Evolutionary conservation across 805 yeast genomes (phyloP).

Genomic region (Clavispora santaluciae): DNA sequence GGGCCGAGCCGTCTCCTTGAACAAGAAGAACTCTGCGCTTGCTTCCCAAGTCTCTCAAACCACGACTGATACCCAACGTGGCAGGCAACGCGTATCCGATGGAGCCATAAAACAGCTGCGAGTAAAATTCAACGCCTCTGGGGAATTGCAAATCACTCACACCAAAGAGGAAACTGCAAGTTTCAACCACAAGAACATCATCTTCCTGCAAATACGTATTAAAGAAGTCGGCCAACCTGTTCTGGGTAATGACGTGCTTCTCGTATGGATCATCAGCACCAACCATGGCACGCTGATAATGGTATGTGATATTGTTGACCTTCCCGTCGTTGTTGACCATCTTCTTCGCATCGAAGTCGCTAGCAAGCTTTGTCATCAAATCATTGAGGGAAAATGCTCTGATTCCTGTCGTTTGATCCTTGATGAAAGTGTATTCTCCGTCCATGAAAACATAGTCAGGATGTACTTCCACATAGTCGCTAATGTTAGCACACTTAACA

Average conservation of each 20-base stretch:
- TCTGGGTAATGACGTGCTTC: constrained; percentile 22
- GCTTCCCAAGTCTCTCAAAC: constrained; percentile 50
- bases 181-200: constrained; percentile 75
- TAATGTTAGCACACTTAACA: constrained; percentile 17
- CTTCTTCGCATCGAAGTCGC: constrained; percentile 13
- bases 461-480: constrained; percentile 31
- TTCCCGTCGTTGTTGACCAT: constrained; percentile 7
- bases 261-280: constrained; percentile 4
- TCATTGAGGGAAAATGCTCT: constrained; percentile 27
- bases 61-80: constrained; percentile 76
- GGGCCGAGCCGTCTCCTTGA: constrained; percentile 94
- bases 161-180: constrained; percentile 80
- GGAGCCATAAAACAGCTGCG: constrained; percentile 76
- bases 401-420: constrained; percentile 17
- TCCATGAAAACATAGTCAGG: constrained; percentile 40
- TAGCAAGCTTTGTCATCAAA: constrained; percentile 28
- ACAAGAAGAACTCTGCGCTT: constrained; percentile 60
- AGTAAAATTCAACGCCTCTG: constrained; percentile 42
- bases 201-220: constrained; percentile 45
- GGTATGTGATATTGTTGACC: constrained; percentile 15
- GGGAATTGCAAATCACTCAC: constrained; percentile 65
- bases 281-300: constrained; percentile 9
- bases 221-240: constrained; percentile 30
- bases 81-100: constrained; percentile 90
- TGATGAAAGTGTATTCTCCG: constrained; percentile 20